Percentiles rank a stretch among this genome's conserved stretches.
These are phyloP conservation scores for Arachis stenosperma DNA, from an alignment of 306 rosid genomes.

Conservation along the genomic window DNA sequence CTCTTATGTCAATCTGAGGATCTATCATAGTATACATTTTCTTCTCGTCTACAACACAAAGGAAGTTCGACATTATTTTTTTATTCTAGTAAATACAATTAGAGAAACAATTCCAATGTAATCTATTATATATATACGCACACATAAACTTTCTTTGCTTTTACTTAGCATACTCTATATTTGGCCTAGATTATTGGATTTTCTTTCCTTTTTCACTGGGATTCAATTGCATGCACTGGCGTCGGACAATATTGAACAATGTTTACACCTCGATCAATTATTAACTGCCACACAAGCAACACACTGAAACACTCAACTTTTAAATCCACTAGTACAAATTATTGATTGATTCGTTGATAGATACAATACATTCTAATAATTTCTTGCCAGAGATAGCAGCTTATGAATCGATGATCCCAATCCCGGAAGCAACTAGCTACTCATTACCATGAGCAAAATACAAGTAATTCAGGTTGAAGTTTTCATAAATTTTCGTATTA, in stretches of 20 bases:
- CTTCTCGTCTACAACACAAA: constrained; percentile 2
- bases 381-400: constrained; percentile 19
- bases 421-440: constrained; percentile 24
- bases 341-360: too few relatives aligned
- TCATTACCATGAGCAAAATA: constrained; percentile 23
- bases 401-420: constrained; percentile 24
- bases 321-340: too few relatives aligned
- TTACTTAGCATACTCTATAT: not conserved
- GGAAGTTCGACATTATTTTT: not conserved
- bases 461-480: not conserved
- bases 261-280: too few relatives aligned
- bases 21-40: not conserved
- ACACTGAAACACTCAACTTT: too few relatives aligned
- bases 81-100: not conserved
- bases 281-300: too few relatives aligned
- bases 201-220: not conserved
- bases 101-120: not conserved
- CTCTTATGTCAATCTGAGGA: not conserved
- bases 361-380: not conserved
- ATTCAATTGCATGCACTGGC: too few relatives aligned
- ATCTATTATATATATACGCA: not conserved
- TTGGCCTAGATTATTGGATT: constrained; percentile 7
- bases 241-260: too few relatives aligned
- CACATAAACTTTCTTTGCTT: not conserved
- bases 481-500: not conserved